Base-by-base conservation (phyloP, 495 filamentous ascomycete species). In the Cryomyces minteri region DNA sequence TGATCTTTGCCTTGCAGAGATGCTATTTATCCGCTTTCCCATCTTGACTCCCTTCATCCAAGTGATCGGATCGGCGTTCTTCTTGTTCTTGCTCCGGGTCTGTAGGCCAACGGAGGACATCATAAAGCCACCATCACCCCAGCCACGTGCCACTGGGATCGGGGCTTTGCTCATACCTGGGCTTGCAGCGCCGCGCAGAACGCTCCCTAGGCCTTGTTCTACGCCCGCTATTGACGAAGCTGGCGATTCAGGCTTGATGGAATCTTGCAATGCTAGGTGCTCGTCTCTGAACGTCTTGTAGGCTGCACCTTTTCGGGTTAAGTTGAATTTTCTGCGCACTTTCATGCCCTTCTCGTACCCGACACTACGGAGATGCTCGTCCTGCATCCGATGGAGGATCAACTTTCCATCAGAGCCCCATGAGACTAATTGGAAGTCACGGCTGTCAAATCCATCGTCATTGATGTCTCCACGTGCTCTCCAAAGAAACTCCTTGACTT, bases 1-100 rank as follows among this genome's bases (percentile, higher is more conserved):
- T 25, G 18, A 25, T 25, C 18, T 25, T 25, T 25, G 18, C 18
- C 18, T 25, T 37, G 52, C 48, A 32, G 55, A 28, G 7, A 55
- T 46, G 5, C 45, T 42, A 46, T 48, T 12, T 29, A 37, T 10
- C 5, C 32, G n/a, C 38, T 29, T 36, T 12, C 28, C 40, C 54
- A 95, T 87, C 49, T 84, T 90, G 37, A 95, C 84, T 31, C 86
- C 85, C 47, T 77, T 84, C 83, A 95, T 93, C 88, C 88, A 95
- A 10, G 77, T 71, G 47, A 95, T 88, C 32, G 85, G 70, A 52
- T 86, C 84, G n/a, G 70, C 67, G 40, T 79, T 70, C 43, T 73
- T 76, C 42, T 66, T 63, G 10, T 18, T 39, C n/a, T 9, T 12
- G 12, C 8, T 12, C 12, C 34, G 34, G 12, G 12, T 12, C 34